Conservation (phyloP, 192 early-diverging fungal genomes). For the Coemansia javaensis region DNA sequence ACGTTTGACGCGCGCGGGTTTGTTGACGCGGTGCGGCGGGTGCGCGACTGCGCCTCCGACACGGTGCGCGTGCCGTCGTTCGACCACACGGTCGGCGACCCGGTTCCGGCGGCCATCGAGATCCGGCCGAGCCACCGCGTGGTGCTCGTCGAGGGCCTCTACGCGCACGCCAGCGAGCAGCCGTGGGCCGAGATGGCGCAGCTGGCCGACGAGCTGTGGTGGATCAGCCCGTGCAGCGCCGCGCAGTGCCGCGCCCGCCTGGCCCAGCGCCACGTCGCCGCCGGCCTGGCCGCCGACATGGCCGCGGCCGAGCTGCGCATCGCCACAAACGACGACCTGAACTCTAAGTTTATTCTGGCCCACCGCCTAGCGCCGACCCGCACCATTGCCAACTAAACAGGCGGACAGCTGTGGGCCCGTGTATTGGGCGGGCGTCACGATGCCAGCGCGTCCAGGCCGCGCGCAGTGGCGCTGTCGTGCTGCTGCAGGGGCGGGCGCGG, state of each 20-base stretch:
- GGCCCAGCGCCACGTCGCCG: constrained; percentile 35
- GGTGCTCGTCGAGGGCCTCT: constrained; percentile 55
- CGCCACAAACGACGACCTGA: constrained; percentile 27
- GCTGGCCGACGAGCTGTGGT: constrained; percentile 51
- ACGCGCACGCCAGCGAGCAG: constrained; percentile 30
- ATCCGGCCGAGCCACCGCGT: constrained; percentile 39
- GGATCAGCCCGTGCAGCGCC: constrained; percentile 24
- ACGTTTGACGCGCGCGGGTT: constrained; percentile 51
- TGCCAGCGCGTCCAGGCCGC: no score
- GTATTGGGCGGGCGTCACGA: no score
- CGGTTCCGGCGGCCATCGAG: constrained; percentile 32
- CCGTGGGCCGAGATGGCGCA: constrained; percentile 39
- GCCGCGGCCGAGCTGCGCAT: constrained; percentile 27
- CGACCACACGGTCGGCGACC: constrained; percentile 53
- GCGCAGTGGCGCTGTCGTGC: no score
- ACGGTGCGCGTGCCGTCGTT: constrained; percentile 44
- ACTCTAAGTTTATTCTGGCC: constrained; percentile 17
- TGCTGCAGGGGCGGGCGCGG: no score
- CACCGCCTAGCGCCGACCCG: constrained; percentile 27
- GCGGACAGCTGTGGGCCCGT: no score
- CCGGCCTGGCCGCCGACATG: constrained; percentile 28
- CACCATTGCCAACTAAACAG: constrained; percentile 21
- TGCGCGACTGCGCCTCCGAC: background rate
- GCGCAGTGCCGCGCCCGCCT: constrained; percentile 31
- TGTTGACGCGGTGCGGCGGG: constrained; percentile 7